Conservation (phyloP, 2,329 filamentous ascomycete species). For the Colletotrichum horii region DNA sequence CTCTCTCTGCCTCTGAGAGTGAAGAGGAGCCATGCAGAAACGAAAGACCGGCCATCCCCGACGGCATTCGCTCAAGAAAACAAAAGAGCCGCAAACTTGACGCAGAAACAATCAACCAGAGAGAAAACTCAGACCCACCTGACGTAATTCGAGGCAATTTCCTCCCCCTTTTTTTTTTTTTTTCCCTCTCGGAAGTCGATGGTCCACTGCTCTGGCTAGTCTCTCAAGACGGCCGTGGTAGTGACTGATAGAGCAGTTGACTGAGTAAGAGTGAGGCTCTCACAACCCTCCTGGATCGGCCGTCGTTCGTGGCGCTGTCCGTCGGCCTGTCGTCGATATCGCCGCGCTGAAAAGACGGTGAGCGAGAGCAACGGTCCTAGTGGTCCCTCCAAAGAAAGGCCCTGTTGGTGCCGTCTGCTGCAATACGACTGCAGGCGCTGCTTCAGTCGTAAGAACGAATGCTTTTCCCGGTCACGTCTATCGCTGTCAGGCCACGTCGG, state of each 20-base stretch:
- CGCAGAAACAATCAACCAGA: not conserved
- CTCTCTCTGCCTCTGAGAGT: not conserved
- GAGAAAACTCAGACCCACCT: constrained; percentile 11
- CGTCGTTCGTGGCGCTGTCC: not conserved
- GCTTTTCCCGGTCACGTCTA: not conserved
- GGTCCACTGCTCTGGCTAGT: not conserved
- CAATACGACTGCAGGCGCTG: not conserved
- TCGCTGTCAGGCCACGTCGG: constrained; percentile 7
- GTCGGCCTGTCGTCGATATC: not conserved
- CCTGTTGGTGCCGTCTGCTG: not conserved
- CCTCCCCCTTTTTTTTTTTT: not conserved
- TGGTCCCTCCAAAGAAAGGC: not conserved
- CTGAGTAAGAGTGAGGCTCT: not conserved
- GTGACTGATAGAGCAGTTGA: not conserved
- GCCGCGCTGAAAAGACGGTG: constrained; percentile 15
- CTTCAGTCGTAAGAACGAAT: not conserved
- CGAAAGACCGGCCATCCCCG: not conserved
- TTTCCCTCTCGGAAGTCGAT: not conserved
- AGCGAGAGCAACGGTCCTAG: not conserved
- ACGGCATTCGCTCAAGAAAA: not conserved
- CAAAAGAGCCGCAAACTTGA: not conserved
- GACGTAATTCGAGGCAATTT: constrained; percentile 16
- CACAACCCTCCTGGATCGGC: not conserved
- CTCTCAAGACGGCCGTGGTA: not conserved
- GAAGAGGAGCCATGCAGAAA: not conserved